Conservation (phyloP, 768 basidiomycete species). For the Pleurotus ostreatus region DNA sequence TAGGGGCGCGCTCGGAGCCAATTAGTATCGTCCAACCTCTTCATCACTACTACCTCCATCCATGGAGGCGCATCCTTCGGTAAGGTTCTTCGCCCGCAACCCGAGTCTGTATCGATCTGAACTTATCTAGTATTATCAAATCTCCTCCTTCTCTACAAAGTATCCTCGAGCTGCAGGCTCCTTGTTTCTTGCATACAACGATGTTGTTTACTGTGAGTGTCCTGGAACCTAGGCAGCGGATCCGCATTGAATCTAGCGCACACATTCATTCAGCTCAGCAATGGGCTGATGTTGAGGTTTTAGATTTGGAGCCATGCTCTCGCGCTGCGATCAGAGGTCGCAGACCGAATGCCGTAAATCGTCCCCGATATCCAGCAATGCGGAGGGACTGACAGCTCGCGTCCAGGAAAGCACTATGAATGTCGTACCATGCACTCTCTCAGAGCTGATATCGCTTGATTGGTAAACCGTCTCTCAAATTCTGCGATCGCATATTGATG, state of each 20-base stretch:
- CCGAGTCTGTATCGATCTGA: no score
- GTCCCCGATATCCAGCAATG: not conserved
- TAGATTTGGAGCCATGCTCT: constrained; percentile 29
- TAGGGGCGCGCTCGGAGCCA: no score
- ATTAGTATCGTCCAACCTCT: no score
- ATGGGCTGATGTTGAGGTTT: constrained; percentile 57
- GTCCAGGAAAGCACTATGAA: not conserved
- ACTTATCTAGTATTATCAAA: constrained; percentile 34
- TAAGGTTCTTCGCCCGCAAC: no score
- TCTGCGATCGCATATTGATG: not conserved
- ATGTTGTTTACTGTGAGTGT: constrained; percentile 53
- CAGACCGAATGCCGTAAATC: constrained; percentile 46
- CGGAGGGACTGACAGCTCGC: not conserved
- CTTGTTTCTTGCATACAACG: constrained; percentile 76
- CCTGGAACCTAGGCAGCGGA: not conserved
- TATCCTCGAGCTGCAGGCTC: constrained; percentile 60
- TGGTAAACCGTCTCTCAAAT: not conserved
- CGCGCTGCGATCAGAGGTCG: constrained; percentile 59
- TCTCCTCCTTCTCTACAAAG: constrained; percentile 46
- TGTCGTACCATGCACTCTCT: constrained; percentile 1
- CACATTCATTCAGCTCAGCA: constrained; percentile 51
- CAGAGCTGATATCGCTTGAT: not conserved
- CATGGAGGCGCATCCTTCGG: no score
- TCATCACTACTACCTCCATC: no score
- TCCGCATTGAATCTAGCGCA: no score